Percentiles rank a stretch among this genome's conserved stretches.
Evolutionary conservation across 1,284 basidiomycete genomes (phyloP).

Genomic region (Xerocomus tenax): DNA sequence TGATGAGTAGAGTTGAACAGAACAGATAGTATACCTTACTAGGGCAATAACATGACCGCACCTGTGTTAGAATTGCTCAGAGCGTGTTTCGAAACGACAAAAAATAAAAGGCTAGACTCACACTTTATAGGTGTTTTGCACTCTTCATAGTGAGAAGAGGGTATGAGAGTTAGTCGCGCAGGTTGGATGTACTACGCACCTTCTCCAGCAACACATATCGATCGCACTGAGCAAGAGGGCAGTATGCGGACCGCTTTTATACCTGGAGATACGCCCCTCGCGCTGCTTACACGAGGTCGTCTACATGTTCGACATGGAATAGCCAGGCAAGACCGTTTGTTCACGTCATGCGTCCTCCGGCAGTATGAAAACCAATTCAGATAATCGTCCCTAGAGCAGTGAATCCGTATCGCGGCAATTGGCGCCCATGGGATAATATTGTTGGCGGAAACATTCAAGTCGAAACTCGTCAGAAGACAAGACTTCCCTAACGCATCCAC

Average conservation of each 20-base stretch:
- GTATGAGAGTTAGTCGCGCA: slow-evolving; percentile 4
- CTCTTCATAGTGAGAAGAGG: slow-evolving; percentile 29
- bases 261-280: slow-evolving; percentile 22
- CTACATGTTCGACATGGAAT: slow-evolving; percentile 25
- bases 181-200: slow-evolving; percentile 17
- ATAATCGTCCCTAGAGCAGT: slow-evolving; percentile 21
- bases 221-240: slow-evolving; percentile 14
- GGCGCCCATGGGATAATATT: slow-evolving; percentile 11
- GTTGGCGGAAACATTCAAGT: slow-evolving; percentile 24
- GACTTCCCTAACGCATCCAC: slow-evolving; percentile 29
- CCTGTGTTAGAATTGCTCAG: slow-evolving; percentile 30
- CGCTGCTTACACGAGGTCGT: slow-evolving; percentile 27
- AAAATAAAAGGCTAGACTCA: slow-evolving; percentile 22
- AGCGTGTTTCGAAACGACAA: not conserved
- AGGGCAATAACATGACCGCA: slow-evolving; percentile 52
- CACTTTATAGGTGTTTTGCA: slow-evolving; percentile 45
- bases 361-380: slow-evolving; percentile 25
- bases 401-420: slow-evolving; percentile 18
- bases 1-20: slow-evolving; percentile 8
- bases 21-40: slow-evolving; percentile 33
- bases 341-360: slow-evolving; percentile 28
- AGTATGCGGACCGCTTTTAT: slow-evolving; percentile 24
- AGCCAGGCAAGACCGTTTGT: slow-evolving; percentile 16
- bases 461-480: slow-evolving; percentile 29
- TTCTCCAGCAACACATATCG: slow-evolving; percentile 42